Base-by-base conservation (phyloP, 176 grass and related monocot species). In the Poa pratensis region DNA sequence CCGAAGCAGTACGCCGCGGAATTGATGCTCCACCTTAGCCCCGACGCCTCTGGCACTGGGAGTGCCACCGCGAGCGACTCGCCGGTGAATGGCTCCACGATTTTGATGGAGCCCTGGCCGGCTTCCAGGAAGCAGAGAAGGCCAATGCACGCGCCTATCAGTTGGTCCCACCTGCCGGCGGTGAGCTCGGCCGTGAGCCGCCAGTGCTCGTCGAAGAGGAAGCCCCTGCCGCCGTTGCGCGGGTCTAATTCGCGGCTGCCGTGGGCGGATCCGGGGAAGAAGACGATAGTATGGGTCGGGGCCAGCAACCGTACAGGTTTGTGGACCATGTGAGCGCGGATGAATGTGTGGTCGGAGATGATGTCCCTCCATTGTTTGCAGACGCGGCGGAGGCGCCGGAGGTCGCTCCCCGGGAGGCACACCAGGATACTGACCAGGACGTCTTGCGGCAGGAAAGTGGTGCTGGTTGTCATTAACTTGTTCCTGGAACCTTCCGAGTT, bases 321-420 rank as follows among this genome's bases (percentile, higher is more conserved):
- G 3, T 23, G 57, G 57, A 59, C 57, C 57, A 59, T 59, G n/a
- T 59, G 57, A 59, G 57, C n/a, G 9, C 22, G 9, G 57, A 23
- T 59, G n/a, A 59, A 59, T 11, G 20, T 59, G 57, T n/a, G 20
- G n/a, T 11, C 57, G n/a, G 57, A 59, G 57, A 59, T 23, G 57
- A 59, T 23, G n/a, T 59, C 57, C 57, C 57, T 22, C 57, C 57
- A 59, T 23, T 59, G 57, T 59, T 11, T 59, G 57, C 57, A 59
- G n/a, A 59, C 57, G n/a, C 57, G 57, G n/a, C n/a, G n/a, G n/a
- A 59, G 57, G 57, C 57, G n/a, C n/a, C n/a, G 57, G 57, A 59
- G 57, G 57, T 59, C 57, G 57, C 57, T 58, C 57, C 57, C 57
- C n/a, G 20, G n/a, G 57, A 59, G 57, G n/a, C 57, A 20, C 20